These are phyloP conservation scores for Discostella stelligera DNA, from an alignment of 352 stramenopile genomes.

Conservation along the genomic window DNA sequence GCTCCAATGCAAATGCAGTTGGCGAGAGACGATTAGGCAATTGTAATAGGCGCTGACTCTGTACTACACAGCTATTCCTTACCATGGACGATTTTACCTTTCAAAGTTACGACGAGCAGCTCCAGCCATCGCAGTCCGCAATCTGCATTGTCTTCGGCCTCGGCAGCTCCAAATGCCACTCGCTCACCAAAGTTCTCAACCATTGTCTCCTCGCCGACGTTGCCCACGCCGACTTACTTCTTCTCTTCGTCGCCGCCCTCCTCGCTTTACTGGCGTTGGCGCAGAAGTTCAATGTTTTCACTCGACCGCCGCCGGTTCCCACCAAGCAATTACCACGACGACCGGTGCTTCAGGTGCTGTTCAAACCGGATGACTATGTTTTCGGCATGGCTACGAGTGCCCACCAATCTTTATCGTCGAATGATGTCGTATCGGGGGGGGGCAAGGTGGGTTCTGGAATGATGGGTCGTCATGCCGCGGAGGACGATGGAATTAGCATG, in stretches of 20 bases:
- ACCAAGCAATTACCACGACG: slow-evolving; percentile 64
- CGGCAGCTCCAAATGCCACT: slow-evolving; percentile 21
- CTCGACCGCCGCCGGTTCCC: slow-evolving; percentile 65
- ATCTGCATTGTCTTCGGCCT: slow-evolving; percentile 24
- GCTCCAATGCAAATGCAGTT: neutral
- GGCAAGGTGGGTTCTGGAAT: neutral
- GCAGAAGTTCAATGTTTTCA: slow-evolving; percentile 51
- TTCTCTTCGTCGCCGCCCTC: slow-evolving; percentile 16
- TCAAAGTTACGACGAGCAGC: slow-evolving; percentile 9
- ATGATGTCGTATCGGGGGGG: neutral
- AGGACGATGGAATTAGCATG: slow-evolving; percentile 36
- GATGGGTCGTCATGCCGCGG: neutral
- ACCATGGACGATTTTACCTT: slow-evolving; percentile 20
- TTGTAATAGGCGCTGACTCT: neutral
- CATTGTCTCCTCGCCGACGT: slow-evolving; percentile 39
- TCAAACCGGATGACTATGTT: slow-evolving; percentile 73
- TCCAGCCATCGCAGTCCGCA: slow-evolving; percentile 2
- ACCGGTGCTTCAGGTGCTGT: slow-evolving; percentile 74
- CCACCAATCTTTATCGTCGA: neutral
- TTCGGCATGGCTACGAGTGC: slow-evolving; percentile 2
- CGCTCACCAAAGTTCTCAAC: slow-evolving; percentile 36
- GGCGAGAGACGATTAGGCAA: neutral
- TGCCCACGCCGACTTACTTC: slow-evolving; percentile 27
- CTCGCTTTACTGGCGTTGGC: slow-evolving; percentile 25
- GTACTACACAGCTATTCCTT: neutral